Evolutionary conservation across 139 green algal species (phyloP), one percentile per base, ranked within the genome.

Genomic region (Dunaliella primolecta): DNA sequence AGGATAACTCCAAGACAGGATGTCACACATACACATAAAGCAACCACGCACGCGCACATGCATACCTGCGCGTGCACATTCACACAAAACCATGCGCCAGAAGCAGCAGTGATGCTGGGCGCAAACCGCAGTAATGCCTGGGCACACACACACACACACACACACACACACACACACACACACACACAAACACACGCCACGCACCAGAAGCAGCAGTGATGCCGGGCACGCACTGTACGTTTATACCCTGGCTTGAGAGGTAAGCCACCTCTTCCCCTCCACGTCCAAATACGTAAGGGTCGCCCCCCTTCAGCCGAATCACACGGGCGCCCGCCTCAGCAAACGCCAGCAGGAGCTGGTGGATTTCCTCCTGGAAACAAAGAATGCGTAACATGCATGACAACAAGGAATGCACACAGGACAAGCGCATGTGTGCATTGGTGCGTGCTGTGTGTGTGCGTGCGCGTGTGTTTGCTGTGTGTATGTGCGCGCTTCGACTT

Each of bases 261-360:
- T 96, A 98, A 82, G 95, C 86, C 80, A 96, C 92, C 90, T 99
- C 97, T 89, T 98, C 96, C 25, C 96, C 96, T 0, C 96, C 96
- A 24, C 88, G 83, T 0, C 97, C 97, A 91, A 99, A 99, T 34
- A 99, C 91, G 75, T 94, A 98, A 0, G 96, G 96, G 86, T 98
- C 96, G 1, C 96, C 96, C 0, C 96, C 96, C 87, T 98, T 98
- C 27, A 99, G 93, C 37, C 97, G 91, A 75, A 98, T 83, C 27
- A 94, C 91, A 23, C 88, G 89, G 0, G 92, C 93, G 38, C 70
- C 96, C 35, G 94, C 90, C 76, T 95, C 87, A 11, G 97, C 95
- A 90, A 99, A 99, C 0, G 89, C 81, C 33, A 95, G 89, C 81
- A 99, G 90, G 89, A 99, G 89, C 84, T 96, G 91, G 81, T 99